phyloP scores from a whole-genome alignment of 345 rosid genomes.

The Citrus mangshanensis region DNA sequence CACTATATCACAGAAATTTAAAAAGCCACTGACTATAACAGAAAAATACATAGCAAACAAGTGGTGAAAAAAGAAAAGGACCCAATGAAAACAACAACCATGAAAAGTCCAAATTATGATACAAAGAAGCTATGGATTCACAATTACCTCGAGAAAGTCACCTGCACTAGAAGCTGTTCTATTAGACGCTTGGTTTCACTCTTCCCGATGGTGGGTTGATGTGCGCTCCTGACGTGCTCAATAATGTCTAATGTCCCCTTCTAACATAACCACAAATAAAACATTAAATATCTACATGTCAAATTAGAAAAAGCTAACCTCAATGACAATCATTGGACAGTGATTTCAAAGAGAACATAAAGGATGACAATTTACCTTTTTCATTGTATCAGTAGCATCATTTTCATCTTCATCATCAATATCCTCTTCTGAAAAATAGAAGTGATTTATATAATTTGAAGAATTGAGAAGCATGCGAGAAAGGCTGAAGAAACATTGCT shows the following conservation, averaged over 20 bases:
- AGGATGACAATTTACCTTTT: constrained; percentile 27
- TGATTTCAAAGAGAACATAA: not conserved
- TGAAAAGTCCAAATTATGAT: constrained; percentile 5
- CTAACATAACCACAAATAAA: constrained; percentile 16
- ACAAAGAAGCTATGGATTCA: constrained; percentile 1
- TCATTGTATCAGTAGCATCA: constrained; percentile 28
- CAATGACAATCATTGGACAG: not conserved
- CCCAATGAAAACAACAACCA: not conserved
- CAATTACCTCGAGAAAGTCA: constrained; percentile 81
- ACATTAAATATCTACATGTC: not conserved
- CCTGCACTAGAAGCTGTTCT: constrained; percentile 72
- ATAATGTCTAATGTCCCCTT: constrained; percentile 14
- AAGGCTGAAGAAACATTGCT: not conserved
- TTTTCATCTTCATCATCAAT: constrained; percentile 20
- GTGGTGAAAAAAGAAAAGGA: constrained; percentile 1
- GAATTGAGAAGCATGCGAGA: no score
- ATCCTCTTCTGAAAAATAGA: constrained; percentile 41
- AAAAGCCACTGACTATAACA: not conserved
- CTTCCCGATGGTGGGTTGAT: constrained; percentile 28
- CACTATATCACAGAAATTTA: not conserved
- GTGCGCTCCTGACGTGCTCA: constrained; percentile 23
- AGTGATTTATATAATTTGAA: not conserved
- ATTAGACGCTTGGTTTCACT: constrained; percentile 56
- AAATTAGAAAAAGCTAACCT: not conserved
- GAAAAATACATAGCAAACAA: not conserved